Percentiles rank a stretch among this genome's conserved stretches.
Evolutionary conservation across 108 stramenopile species (phyloP).

Genomic region (Cyclotella choctawhatcheeana): DNA sequence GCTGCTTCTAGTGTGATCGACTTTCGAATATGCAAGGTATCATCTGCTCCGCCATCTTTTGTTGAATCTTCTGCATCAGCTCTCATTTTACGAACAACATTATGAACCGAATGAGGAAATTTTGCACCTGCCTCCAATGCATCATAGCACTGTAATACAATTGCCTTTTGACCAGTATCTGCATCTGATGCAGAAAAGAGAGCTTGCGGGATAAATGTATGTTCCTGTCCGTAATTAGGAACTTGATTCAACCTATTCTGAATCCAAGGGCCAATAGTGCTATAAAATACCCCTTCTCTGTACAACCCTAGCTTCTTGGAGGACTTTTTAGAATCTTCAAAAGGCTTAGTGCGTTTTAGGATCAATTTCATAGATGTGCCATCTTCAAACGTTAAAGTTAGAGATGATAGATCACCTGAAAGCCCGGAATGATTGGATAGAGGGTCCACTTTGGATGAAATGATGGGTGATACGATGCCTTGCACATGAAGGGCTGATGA

Average conservation of each 20-base stretch:
- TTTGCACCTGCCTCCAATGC: constrained; percentile 1
- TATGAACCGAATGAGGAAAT: constrained; percentile 45
- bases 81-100: constrained; percentile 54
- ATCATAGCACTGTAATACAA: constrained; percentile 59
- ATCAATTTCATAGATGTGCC: constrained; percentile 25
- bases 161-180: constrained; percentile 48
- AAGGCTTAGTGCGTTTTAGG: constrained; percentile 46
- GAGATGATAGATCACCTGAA: constrained; percentile 16
- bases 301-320: constrained; percentile 55
- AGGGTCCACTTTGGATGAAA: neutral
- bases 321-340: constrained; percentile 26
- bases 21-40: neutral
- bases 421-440: constrained; percentile 9
- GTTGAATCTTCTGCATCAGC: neutral
- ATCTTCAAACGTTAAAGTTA: constrained; percentile 15
- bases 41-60: constrained; percentile 4
- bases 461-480: constrained; percentile 12
- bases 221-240: neutral
- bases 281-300: constrained; percentile 65
- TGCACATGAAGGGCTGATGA: constrained; percentile 6
- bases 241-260: constrained; percentile 18
- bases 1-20: constrained; percentile 50
- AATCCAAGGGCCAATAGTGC: constrained; percentile 27
- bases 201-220: constrained; percentile 43
- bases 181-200: constrained; percentile 55